phyloP scores from a whole-genome alignment of 441 rosid species.

The Eruca vesicaria region DNA sequence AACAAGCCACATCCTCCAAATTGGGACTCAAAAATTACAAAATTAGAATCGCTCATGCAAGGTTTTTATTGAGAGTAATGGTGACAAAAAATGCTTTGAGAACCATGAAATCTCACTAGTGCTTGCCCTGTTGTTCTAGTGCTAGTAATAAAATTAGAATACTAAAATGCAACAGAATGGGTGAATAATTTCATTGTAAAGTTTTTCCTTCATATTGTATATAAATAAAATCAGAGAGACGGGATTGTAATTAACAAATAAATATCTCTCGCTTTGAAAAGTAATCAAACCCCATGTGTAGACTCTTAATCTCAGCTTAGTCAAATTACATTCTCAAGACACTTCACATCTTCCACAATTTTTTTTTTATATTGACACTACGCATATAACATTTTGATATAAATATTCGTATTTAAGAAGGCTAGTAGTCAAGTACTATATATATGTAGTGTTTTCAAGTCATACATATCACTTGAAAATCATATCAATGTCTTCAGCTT shows the following conservation, averaged over 20 bases:
- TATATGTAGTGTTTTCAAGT: conserved; percentile 6
- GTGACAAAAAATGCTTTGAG: background rate
- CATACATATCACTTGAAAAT: conserved; percentile 9
- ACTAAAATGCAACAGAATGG: background rate
- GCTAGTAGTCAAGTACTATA: background rate
- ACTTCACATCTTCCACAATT: conserved; percentile 16
- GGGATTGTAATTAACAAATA: background rate
- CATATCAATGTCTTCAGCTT: background rate
- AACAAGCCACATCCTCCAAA: background rate
- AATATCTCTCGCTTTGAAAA: conserved; percentile 11
- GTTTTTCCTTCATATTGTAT: background rate
- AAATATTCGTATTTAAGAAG: background rate
- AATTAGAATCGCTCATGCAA: background rate
- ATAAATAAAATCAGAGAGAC: conserved; percentile 1
- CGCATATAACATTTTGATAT: background rate
- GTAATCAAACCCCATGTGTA: conserved; percentile 27
- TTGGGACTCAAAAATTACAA: background rate
- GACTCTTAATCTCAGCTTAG: conserved; percentile 18
- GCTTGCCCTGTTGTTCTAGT: background rate
- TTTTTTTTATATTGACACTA: background rate
- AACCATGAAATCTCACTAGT: conserved; percentile 5
- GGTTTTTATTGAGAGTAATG: background rate
- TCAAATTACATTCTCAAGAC: conserved; percentile 24
- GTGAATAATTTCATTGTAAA: background rate
- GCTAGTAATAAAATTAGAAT: background rate